A percentile compares a stretch with the other conserved stretches of the same genome.
These are phyloP conservation scores for Amanita phalloides DNA, from an alignment of 768 basidiomycete genomes.

Conservation along the genomic window DNA sequence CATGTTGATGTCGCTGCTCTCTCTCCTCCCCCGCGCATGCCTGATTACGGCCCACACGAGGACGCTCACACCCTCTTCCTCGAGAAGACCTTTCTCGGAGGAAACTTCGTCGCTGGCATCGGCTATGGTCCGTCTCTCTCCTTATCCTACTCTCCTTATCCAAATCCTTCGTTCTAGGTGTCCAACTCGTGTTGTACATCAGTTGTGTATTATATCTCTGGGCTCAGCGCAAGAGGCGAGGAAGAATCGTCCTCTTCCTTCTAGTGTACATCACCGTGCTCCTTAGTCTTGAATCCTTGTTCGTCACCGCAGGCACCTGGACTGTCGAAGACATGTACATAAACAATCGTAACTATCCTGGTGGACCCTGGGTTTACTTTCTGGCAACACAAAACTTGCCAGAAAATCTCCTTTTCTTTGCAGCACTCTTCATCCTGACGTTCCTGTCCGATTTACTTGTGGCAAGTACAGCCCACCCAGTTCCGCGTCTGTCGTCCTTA, in stretches of 20 bases:
- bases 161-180: slow-evolving; percentile 14
- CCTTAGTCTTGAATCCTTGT: slow-evolving; percentile 26
- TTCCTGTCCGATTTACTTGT: slow-evolving; percentile 31
- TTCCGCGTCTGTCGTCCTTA: slow-evolving; percentile 25
- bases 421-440: slow-evolving; percentile 33
- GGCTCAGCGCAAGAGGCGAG: slow-evolving; percentile 14
- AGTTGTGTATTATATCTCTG: not conserved
- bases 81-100: slow-evolving; percentile 30
- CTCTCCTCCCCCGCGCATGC: not conserved
- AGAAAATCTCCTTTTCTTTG: slow-evolving; percentile 28
- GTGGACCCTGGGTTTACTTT: slow-evolving; percentile 36
- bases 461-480: slow-evolving; percentile 27
- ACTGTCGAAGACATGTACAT: slow-evolving; percentile 31
- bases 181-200: slow-evolving; percentile 21
- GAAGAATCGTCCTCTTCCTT: slow-evolving; percentile 1
- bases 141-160: not conserved
- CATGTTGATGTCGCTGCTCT: not conserved
- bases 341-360: slow-evolving; percentile 29
- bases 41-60: slow-evolving; percentile 21
- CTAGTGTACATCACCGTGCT: slow-evolving; percentile 29
- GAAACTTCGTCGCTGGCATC: slow-evolving; percentile 27
- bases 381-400: slow-evolving; percentile 24
- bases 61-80: slow-evolving; percentile 20
- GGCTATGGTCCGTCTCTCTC: slow-evolving; percentile 24
- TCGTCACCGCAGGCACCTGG: slow-evolving; percentile 27